Evolutionary conservation across 805 yeast species (phyloP).

Genomic region (Sungouiella thailandica): DNA sequence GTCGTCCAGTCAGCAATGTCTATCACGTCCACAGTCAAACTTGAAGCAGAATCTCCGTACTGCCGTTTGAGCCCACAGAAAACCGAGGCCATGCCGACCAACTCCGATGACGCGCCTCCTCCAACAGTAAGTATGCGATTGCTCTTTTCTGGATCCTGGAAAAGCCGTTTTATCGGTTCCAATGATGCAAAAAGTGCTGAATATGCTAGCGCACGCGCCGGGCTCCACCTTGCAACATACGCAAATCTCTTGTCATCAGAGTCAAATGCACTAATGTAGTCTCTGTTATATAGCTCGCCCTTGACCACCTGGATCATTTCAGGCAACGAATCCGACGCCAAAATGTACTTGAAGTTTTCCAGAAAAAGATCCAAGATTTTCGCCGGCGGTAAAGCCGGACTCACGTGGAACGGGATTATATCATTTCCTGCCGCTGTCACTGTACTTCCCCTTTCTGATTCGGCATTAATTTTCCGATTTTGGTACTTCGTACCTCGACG

Average conservation of each 20-base stretch:
- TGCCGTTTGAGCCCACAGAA: slow-evolving; percentile 40
- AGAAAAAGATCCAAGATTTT: slow-evolving; percentile 35
- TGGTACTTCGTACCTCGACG: slow-evolving; percentile 26
- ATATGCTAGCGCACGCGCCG: slow-evolving; percentile 74
- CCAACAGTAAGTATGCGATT: slow-evolving; percentile 61
- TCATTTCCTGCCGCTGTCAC: slow-evolving; percentile 10
- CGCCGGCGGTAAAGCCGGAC: slow-evolving; percentile 26
- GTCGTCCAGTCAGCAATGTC: slow-evolving; percentile 78
- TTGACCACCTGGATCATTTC: slow-evolving; percentile 64
- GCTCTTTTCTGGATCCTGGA: slow-evolving; percentile 26
- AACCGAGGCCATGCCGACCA: slow-evolving; percentile 59
- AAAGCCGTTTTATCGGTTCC: slow-evolving; percentile 32
- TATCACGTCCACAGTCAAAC: slow-evolving; percentile 47
- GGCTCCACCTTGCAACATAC: slow-evolving; percentile 81
- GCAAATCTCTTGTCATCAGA: slow-evolving; percentile 62
- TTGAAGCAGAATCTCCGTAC: slow-evolving; percentile 27
- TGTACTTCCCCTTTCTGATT: slow-evolving; percentile 3
- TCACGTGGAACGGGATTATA: slow-evolving; percentile 31
- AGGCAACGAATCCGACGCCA: slow-evolving; percentile 32
- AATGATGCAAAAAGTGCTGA: slow-evolving; percentile 58
- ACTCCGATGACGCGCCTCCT: slow-evolving; percentile 88
- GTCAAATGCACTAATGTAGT: slow-evolving; percentile 67
- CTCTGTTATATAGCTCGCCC: slow-evolving; percentile 61
- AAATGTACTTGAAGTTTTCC: slow-evolving; percentile 26
- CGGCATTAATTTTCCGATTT: slow-evolving; percentile 7